These are phyloP conservation scores for Silene conica DNA, from an alignment of 148 eudicot species.

Conservation along the genomic window DNA sequence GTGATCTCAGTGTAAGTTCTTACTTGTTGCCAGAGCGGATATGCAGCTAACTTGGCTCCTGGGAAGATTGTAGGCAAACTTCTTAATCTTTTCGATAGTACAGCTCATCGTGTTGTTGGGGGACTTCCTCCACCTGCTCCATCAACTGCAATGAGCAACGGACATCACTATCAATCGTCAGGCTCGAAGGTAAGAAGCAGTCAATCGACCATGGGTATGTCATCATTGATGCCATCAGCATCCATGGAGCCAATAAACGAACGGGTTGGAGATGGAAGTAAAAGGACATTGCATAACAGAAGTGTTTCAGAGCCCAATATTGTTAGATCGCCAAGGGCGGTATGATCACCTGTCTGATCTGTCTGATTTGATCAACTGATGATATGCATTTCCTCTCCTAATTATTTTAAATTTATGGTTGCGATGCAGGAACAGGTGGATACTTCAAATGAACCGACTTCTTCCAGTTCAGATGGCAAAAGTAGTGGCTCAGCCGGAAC, in stretches of 20 bases:
- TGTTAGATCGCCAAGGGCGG: conserved; percentile 70
- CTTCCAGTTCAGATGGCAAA: conserved; percentile 47
- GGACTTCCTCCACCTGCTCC: conserved; percentile 83
- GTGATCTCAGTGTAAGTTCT: conserved; percentile 11
- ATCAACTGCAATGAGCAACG: conserved; percentile 49
- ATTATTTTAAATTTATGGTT: conserved; percentile 9
- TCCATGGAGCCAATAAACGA: conserved; percentile 77
- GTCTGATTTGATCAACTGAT: conserved; percentile 1
- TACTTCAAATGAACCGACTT: conserved; percentile 47
- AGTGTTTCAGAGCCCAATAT: conserved; percentile 91
- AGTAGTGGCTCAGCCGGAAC: conserved; percentile 38
- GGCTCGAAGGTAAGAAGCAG: conserved; percentile 64
- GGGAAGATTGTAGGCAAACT: conserved; percentile 76
- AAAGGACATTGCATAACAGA: conserved; percentile 60
- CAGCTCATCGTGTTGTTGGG: conserved; percentile 94
- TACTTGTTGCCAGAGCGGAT: conserved; percentile 67
- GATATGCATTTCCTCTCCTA: not conserved
- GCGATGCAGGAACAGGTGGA: conserved; percentile 43
- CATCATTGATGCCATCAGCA: conserved; percentile 71
- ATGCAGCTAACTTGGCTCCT: conserved; percentile 78
- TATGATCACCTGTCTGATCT: conserved; percentile 19
- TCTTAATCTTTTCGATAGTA: conserved; percentile 76
- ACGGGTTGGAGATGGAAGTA: conserved; percentile 54
- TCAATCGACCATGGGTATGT: conserved; percentile 72
- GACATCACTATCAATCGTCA: conserved; percentile 34